Evolutionary conservation across 176 grass and related monocot genomes (phyloP).

Genomic region (Metroxylon sagu): DNA sequence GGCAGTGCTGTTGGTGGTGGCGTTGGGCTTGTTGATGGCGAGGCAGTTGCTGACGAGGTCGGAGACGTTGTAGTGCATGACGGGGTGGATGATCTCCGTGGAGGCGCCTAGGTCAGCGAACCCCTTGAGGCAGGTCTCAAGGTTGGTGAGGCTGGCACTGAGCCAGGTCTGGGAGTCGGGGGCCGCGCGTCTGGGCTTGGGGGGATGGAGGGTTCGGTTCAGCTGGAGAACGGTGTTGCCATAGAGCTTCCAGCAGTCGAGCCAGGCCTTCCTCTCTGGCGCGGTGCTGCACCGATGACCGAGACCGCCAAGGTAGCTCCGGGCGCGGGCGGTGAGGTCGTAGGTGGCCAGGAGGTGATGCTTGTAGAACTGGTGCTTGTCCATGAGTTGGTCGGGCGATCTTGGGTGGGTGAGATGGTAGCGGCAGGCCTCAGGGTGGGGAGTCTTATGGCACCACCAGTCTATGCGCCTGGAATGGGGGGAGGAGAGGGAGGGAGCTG

Average conservation of each 20-base stretch:
- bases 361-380: conserved; percentile 17
- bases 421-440: conserved; percentile 27
- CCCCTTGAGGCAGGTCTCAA: conserved; percentile 25
- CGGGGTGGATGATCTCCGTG: conserved; percentile 22
- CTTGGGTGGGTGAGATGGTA: conserved; percentile 15
- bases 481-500: not conserved
- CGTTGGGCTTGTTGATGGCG: conserved; percentile 23
- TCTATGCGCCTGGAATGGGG: conserved; percentile 12
- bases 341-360: conserved; percentile 23
- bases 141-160: conserved; percentile 36
- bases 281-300: conserved; percentile 13
- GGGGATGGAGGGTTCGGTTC: conserved; percentile 26
- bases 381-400: conserved; percentile 1
- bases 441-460: conserved; percentile 31
- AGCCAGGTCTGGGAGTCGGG: conserved; percentile 44
- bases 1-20: not conserved
- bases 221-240: conserved; percentile 25
- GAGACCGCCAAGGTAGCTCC: conserved; percentile 14
- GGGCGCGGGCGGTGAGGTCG: conserved; percentile 20
- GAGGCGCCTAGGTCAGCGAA: conserved; percentile 27
- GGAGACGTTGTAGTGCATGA: conserved; percentile 33
- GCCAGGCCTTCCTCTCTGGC: conserved; percentile 17
- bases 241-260: conserved; percentile 45
- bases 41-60: conserved; percentile 45
- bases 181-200: not conserved